Evolutionary conservation across 495 filamentous ascomycete species (phyloP).

Genomic region (Geoglossum glabrum): DNA sequence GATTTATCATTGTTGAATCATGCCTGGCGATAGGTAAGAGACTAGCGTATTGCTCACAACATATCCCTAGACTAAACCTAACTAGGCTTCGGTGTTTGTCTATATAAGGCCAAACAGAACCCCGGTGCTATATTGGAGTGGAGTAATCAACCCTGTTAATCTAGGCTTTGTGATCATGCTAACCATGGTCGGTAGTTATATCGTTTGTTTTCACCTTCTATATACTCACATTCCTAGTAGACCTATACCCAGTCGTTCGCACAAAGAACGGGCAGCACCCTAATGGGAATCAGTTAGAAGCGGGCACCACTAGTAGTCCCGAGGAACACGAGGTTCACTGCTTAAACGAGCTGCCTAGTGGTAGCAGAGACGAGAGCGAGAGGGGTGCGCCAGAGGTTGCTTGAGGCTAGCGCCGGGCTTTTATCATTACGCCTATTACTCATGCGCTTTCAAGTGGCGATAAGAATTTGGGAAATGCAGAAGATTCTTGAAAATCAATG

Average conservation of each 20-base stretch:
- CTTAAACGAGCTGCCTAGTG: background rate
- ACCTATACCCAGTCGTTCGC: slow-evolving; percentile 60
- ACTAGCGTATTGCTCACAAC: background rate
- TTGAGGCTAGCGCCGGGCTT: background rate
- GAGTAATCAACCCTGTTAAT: slow-evolving; percentile 19
- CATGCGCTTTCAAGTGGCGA: no score
- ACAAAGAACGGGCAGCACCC: slow-evolving; percentile 29
- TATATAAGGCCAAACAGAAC: slow-evolving; percentile 18
- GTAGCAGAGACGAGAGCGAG: background rate
- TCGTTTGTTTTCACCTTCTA: slow-evolving; percentile 83
- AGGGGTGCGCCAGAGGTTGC: background rate
- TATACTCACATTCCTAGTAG: slow-evolving; percentile 70
- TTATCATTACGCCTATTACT: no score
- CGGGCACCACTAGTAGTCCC: background rate
- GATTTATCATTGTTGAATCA: slow-evolving; percentile 24
- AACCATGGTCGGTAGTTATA: slow-evolving; percentile 29
- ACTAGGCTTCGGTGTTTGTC: slow-evolving; percentile 23
- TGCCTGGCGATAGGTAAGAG: slow-evolving; percentile 16
- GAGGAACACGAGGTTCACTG: background rate
- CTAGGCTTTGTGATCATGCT: background rate
- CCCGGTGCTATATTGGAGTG: slow-evolving; percentile 41
- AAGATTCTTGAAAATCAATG: no score
- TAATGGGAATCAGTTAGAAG: background rate
- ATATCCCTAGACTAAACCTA: background rate
- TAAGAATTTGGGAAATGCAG: no score